Evolutionary conservation across 1,139 yeast species (phyloP).

Genomic region (Pichia cactophila): DNA sequence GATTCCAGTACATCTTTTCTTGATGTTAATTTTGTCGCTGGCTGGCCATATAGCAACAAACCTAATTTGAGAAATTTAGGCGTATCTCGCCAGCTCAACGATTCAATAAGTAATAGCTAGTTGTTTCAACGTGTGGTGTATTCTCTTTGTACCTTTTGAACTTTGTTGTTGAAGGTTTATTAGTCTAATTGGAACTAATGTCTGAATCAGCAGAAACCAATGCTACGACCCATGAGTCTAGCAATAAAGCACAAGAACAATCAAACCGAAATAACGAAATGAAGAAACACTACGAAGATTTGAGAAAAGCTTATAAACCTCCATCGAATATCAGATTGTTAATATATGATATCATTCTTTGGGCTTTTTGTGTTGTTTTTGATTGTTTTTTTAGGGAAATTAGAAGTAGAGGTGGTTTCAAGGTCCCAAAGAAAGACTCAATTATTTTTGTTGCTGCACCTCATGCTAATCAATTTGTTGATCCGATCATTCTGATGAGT

Average conservation of each 20-base stretch:
- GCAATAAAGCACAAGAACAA: not conserved
- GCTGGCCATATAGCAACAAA: too few relatives aligned
- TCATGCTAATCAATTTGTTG: slow-evolving; percentile 95
- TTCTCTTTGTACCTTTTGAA: too few relatives aligned
- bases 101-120: too few relatives aligned
- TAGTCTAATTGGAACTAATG: not conserved
- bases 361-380: slow-evolving; percentile 28
- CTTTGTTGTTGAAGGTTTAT: too few relatives aligned
- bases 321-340: slow-evolving; percentile 24
- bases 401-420: slow-evolving; percentile 82
- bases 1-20: too few relatives aligned
- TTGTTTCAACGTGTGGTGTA: too few relatives aligned
- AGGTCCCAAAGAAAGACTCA: slow-evolving; percentile 78
- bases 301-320: slow-evolving; percentile 18
- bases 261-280: not conserved
- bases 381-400: slow-evolving; percentile 75
- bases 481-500: slow-evolving; percentile 77
- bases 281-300: slow-evolving; percentile 9
- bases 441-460: slow-evolving; percentile 96
- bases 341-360: slow-evolving; percentile 32
- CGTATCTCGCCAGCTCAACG: too few relatives aligned
- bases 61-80: too few relatives aligned
- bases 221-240: not conserved
- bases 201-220: not conserved
- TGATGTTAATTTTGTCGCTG: too few relatives aligned